A percentile compares a stretch with the other conserved stretches of the same genome.
phyloP scores from a whole-genome alignment of 306 rosid species.

The Prunus armeniaca region DNA sequence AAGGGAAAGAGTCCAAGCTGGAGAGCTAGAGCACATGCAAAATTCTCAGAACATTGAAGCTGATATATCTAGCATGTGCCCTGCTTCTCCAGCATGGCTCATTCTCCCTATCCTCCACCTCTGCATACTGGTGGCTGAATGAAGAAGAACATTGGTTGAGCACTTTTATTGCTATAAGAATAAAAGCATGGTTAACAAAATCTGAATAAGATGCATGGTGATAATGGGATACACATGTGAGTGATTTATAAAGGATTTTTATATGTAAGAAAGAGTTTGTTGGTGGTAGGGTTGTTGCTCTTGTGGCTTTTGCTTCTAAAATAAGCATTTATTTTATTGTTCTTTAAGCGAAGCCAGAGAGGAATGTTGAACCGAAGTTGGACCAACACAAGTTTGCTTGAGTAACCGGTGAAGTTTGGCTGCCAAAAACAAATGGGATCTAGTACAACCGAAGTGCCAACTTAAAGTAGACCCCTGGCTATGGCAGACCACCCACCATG shows the following conservation, averaged over 20 bases:
- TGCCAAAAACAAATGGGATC: constrained; percentile 34
- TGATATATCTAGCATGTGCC: constrained; percentile 61
- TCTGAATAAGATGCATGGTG: not conserved
- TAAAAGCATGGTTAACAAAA: not conserved
- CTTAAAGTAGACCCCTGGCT: constrained; percentile 16
- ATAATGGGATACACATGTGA: constrained; percentile 12
- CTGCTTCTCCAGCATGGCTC: constrained; percentile 86
- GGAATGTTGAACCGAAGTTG: constrained; percentile 21
- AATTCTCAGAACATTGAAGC: constrained; percentile 26
- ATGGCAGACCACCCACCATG: constrained; percentile 36
- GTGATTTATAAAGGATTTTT: constrained; percentile 11
- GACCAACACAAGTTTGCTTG: constrained; percentile 30
- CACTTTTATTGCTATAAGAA: not conserved
- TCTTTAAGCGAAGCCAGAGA: constrained; percentile 17
- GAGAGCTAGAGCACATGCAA: constrained; percentile 58
- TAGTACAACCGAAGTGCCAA: constrained; percentile 20
- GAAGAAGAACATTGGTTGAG: not conserved
- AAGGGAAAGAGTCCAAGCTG: constrained; percentile 60
- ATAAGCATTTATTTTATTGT: constrained; percentile 9
- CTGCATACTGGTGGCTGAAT: not conserved
- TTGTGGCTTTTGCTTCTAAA: constrained; percentile 26
- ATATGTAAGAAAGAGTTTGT: constrained; percentile 5
- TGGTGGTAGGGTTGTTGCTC: constrained; percentile 40
- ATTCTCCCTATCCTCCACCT: constrained; percentile 28
- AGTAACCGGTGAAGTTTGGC: constrained; percentile 60